phyloP scores from a whole-genome alignment of 2,329 filamentous ascomycete genomes.

The Emergomyces pasteurianus region DNA sequence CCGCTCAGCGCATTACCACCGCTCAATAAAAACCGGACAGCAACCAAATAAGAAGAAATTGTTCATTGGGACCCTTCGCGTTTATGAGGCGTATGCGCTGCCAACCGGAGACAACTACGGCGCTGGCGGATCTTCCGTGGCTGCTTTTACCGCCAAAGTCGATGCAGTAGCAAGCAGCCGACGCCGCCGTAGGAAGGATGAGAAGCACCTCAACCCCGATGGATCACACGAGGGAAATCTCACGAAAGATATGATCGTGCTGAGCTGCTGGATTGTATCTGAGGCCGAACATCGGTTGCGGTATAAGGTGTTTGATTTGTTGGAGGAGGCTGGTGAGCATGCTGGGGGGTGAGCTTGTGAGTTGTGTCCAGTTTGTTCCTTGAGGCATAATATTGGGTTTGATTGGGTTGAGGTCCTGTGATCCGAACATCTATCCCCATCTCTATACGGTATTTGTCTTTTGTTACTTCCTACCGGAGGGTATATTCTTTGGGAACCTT shows the following conservation, averaged over 20 bases:
- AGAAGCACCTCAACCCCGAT: background rate
- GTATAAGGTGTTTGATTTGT: constrained; percentile 3
- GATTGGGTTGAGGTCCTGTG: background rate
- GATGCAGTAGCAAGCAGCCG: background rate
- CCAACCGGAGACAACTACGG: background rate
- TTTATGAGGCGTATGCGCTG: background rate
- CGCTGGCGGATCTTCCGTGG: background rate
- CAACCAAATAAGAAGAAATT: constrained; percentile 2
- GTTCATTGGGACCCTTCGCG: background rate
- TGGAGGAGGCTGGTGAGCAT: constrained; percentile 2
- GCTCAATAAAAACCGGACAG: constrained; percentile 3
- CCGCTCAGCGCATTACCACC: background rate
- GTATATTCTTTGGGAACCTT: background rate
- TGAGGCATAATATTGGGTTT: background rate
- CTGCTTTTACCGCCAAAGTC: background rate
- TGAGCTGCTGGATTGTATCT: constrained; percentile 2
- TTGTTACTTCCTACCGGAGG: background rate
- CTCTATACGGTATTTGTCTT: background rate
- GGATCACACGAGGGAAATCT: constrained; percentile 1
- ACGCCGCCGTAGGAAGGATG: background rate
- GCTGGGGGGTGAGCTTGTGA: background rate
- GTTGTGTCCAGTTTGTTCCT: background rate
- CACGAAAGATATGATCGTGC: constrained; percentile 3
- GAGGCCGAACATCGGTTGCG: constrained; percentile 1
- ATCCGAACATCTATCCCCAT: background rate